Evolutionary conservation across 257 asterid species (phyloP), one percentile per base, ranked within the genome.

Genomic region (Striga asiatica): DNA sequence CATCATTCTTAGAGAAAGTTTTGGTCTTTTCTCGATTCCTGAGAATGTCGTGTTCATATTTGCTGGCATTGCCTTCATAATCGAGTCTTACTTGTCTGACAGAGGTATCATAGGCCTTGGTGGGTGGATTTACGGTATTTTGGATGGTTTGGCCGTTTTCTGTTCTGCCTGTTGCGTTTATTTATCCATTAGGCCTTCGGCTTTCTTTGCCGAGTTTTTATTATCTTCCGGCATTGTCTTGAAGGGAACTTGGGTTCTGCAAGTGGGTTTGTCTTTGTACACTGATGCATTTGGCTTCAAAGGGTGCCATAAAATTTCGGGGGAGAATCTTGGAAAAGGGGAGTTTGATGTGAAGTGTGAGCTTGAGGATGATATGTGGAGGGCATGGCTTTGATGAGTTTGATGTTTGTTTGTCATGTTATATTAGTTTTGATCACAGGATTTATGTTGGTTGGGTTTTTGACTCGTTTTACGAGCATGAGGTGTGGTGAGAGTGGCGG

Each of bases 221-320:
- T 54, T 88, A 65, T 84, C 92, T 1, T 80, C 68, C 20, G 85
- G 82, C 46, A 56, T 85, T 54, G 56, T 85, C 50, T 69, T 88
- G 83, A 85, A 88, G 75, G 91, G 87, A 12, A 75, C 78, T 61
- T 88, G 97, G 95, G 84, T 75, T 20, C 22, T 88, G 81, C 97
- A 88, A 72, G 83, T 71, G 59, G 97, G 95, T 1, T 48, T 88
- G 39, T 78, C 86, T 1, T 66, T 85, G 32, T 88, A 85, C 66
- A 78, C 87, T 11, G 94, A 82, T 70, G 45, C 68, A 11, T 82
- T 88, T 65, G 65, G 72, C 48, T 58, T 77, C 48, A 71, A 72
- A 64, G 95, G 94, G 20, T 88, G 97, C 77, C 69, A 60, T 3
- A 80, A 77, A 69, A 68, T 80, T 59, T 41, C 77, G 0, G 75